Conservation (phyloP, 2,329 filamentous ascomycete genomes). For the Cercospora sp. region DNA sequence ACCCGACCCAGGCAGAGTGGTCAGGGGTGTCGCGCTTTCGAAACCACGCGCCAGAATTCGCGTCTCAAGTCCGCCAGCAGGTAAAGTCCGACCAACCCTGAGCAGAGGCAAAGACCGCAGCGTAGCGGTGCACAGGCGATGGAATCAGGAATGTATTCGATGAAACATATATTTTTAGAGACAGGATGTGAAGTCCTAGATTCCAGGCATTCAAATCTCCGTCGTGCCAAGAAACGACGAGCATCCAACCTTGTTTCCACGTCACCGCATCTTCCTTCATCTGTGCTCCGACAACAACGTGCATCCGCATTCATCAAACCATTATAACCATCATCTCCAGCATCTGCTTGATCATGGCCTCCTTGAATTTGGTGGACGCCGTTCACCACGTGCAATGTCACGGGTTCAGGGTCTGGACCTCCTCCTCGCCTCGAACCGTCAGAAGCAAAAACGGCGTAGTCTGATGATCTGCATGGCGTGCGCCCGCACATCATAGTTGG, state of each 20-base stretch:
- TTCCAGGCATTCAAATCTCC: neutral
- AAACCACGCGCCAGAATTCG: neutral
- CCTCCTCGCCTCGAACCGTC: neutral
- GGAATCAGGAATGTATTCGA: neutral
- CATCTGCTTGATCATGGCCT: neutral
- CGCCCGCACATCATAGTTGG: neutral
- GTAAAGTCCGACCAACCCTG: no score
- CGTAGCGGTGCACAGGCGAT: neutral
- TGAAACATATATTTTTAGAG: neutral
- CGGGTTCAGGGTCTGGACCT: neutral
- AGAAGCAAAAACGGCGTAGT: neutral
- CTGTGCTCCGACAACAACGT: no score
- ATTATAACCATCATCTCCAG: neutral
- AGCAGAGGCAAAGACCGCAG: neutral
- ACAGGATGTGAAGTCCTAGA: neutral
- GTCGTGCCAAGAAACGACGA: neutral
- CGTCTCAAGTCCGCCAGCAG: neutral
- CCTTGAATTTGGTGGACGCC: neutral
- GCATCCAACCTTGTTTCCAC: neutral
- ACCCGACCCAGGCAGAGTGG: neutral
- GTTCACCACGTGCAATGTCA: neutral
- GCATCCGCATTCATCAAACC: neutral
- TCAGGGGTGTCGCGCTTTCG: neutral
- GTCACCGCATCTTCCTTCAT: neutral
- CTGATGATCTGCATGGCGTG: neutral